Evolutionary conservation across 78 protist genomes (phyloP).

Genomic region (Planoprotostelium fungivorum): DNA sequence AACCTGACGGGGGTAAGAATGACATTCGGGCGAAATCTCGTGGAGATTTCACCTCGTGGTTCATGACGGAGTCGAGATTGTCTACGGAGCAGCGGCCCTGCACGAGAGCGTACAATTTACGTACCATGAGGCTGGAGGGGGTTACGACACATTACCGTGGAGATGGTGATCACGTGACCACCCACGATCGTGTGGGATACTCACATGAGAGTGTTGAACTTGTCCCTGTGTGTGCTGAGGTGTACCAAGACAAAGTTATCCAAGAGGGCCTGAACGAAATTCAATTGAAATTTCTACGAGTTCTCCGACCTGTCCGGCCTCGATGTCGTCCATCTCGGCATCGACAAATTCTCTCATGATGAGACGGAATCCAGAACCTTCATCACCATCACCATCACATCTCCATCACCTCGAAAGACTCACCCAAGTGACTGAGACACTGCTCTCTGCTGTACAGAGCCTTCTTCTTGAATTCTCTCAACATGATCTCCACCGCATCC

Average conservation of each 20-base stretch:
- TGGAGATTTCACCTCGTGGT: conserved; percentile 74
- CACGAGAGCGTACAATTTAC: conserved; percentile 71
- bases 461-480: conserved; percentile 32
- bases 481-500: conserved; percentile 71
- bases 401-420: conserved; percentile 26
- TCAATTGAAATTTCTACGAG: no score
- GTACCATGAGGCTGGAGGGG: conserved; percentile 49
- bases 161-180: not conserved
- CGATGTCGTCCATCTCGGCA: no score
- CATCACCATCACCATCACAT: no score
- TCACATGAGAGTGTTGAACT: conserved; percentile 76
- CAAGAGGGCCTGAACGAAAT: conserved; percentile 25
- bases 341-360: no score
- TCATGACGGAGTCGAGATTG: conserved; percentile 72
- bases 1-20: not conserved
- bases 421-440: conserved; percentile 61
- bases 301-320: no score
- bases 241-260: conserved; percentile 72
- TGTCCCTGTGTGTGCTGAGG: conserved; percentile 61
- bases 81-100: conserved; percentile 67
- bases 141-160: not conserved
- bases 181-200: conserved; percentile 15
- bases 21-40: not conserved
- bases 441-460: conserved; percentile 34
- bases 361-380: no score